These are phyloP conservation scores for Blastobotrys peoriensis DNA, from an alignment of 805 yeast species.

Conservation along the genomic window DNA sequence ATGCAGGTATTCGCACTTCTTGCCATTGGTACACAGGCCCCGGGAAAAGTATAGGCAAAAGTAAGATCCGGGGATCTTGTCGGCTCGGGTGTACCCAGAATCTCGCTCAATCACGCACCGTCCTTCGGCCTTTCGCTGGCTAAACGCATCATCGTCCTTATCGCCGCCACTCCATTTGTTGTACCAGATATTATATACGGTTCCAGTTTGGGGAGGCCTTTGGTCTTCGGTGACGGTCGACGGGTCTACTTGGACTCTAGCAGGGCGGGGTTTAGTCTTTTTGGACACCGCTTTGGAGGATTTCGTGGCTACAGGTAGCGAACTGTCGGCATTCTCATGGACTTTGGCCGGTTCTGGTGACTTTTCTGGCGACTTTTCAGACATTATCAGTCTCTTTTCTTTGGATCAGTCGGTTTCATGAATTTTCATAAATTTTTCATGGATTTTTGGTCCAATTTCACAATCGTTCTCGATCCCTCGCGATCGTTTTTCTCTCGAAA, in stretches of 20 bases:
- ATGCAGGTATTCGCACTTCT: constrained; percentile 70
- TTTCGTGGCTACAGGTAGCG: neutral
- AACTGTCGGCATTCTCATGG: neutral
- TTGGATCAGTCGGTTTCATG: too few relatives aligned
- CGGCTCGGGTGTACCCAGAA: constrained; percentile 71
- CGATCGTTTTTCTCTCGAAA: too few relatives aligned
- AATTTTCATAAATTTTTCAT: too few relatives aligned
- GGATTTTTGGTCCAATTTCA: too few relatives aligned
- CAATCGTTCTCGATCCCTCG: too few relatives aligned
- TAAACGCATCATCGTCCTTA: constrained; percentile 31
- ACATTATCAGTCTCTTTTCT: too few relatives aligned
- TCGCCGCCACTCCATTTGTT: constrained; percentile 84
- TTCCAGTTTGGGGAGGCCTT: constrained; percentile 75
- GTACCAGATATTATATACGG: constrained; percentile 82
- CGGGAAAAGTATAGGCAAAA: constrained; percentile 83
- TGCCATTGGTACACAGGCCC: constrained; percentile 80
- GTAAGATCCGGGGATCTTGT: constrained; percentile 39
- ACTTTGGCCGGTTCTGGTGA: neutral
- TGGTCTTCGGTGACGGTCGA: constrained; percentile 48
- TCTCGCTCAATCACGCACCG: constrained; percentile 57
- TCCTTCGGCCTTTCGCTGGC: constrained; percentile 47
- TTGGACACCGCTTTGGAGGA: neutral
- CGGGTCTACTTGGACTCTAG: constrained; percentile 70
- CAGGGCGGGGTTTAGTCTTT: constrained; percentile 29
- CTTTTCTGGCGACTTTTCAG: neutral